Evolutionary conservation across 2,329 filamentous ascomycete genomes (phyloP), one percentile per base, ranked within the genome.

Genomic region (Eutypella sp.): DNA sequence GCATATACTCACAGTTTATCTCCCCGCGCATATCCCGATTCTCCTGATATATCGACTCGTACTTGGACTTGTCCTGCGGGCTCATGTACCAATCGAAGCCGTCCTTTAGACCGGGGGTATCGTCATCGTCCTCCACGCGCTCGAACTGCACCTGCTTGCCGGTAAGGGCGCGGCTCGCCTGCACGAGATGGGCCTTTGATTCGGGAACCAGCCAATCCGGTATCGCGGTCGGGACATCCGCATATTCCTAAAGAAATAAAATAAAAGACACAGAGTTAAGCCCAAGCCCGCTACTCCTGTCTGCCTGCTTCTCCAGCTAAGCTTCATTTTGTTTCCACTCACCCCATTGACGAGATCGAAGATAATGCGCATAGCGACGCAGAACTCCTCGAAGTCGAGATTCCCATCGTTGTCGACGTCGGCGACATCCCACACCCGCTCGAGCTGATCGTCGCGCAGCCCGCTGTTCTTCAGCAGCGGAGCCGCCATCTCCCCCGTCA

Each of bases 11-110:
- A 89, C 86, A 91, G 47, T 84, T 75, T 57, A 91, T 78, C 61
- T 95, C 89, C 53, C 93, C 93, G 42, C 91, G 84, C 65, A 85
- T 81, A 67, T 95, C 88, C 50, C 90, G 82, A 70, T 90, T 95
- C 59, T 95, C 90, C 53, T 86, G 87, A 70, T 97, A 99, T 68
- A 99, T 99, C 58, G 92, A 89, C 68, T 96, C 90, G 71, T 99
- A 99, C 69, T 96, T 97, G 53, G 81, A 65, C 70, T 95, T 95
- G 70, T 99, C 91, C 24, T 75, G 69, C 1, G 93, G 93, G 49
- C 83, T 90, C 89, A 99, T 99, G 72, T 99, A 99, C 93, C 93
- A 99, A 67, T 99, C 93, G 67, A 99, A 99, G 11, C 92, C 92
- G 67, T 96, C 90, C 66, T 95, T 95, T 51, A 99, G 74, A 1